Conservation (phyloP, 495 filamentous ascomycete species). For the Chaetomium cochliodes region DNA sequence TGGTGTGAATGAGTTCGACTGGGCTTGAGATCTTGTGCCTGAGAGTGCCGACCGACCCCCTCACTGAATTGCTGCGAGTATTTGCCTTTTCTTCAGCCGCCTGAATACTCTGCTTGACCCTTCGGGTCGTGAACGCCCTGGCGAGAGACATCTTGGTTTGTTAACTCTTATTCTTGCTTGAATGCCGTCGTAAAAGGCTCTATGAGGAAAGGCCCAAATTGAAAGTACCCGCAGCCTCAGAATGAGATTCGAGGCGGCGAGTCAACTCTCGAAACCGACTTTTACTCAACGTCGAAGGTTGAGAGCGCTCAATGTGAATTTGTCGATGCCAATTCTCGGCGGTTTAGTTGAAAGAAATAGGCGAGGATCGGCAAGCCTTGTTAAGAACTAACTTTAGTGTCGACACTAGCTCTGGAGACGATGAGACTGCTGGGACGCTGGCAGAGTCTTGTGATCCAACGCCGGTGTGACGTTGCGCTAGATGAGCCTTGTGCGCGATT, state of each 20-base stretch:
- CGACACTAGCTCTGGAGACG: slow-evolving; percentile 1
- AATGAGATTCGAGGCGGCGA: slow-evolving; percentile 4
- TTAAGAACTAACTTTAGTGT: background rate
- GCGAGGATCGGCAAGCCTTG: background rate
- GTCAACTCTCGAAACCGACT: background rate
- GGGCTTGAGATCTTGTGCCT: slow-evolving; percentile 80
- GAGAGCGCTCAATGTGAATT: background rate
- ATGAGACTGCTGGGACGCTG: slow-evolving; percentile 1
- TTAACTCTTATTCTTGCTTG: background rate
- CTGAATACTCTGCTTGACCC: slow-evolving; percentile 47
- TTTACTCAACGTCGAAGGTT: background rate
- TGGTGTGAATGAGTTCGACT: slow-evolving; percentile 84
- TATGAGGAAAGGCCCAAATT: background rate
- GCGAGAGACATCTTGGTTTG: slow-evolving; percentile 52
- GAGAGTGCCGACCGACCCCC: slow-evolving; percentile 39
- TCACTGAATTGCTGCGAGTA: slow-evolving; percentile 49
- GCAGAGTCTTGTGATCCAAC: slow-evolving; percentile 17
- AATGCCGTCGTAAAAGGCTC: background rate
- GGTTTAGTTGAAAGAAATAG: background rate
- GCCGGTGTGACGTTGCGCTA: slow-evolving; percentile 26
- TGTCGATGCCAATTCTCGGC: background rate
- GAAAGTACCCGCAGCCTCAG: slow-evolving; percentile 2
- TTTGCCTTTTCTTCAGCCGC: slow-evolving; percentile 36
- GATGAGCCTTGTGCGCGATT: slow-evolving; percentile 13
- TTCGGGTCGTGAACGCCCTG: slow-evolving; percentile 64